Evolutionary conservation across 345 rosid species (phyloP).

Genomic region (Theobroma cacao): DNA sequence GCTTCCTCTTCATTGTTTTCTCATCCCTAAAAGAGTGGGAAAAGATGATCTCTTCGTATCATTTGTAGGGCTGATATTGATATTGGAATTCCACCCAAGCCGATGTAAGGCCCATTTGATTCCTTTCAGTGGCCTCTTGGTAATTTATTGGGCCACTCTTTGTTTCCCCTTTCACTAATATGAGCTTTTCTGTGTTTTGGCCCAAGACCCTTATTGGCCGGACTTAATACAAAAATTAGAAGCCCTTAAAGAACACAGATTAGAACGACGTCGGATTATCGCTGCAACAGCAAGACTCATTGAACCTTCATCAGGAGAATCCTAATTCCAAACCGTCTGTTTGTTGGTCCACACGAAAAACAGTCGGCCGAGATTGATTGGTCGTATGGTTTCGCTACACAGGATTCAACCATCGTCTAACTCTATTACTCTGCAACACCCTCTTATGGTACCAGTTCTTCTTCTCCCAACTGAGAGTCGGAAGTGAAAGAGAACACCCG

Average conservation of each 20-base stretch:
- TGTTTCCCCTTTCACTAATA: neutral
- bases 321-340: neutral
- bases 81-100: too few relatives aligned
- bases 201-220: neutral
- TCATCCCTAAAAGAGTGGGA: too few relatives aligned
- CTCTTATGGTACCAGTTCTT: neutral
- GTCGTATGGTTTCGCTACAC: neutral
- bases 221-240: neutral
- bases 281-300: too few relatives aligned
- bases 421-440: neutral
- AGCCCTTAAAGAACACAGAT: neutral
- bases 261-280: neutral
- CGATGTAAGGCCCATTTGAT: too few relatives aligned
- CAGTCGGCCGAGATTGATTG: neutral
- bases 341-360: neutral
- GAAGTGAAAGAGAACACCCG: neutral
- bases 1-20: too few relatives aligned
- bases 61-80: too few relatives aligned
- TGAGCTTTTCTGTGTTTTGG: neutral
- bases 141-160: too few relatives aligned
- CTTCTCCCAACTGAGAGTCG: neutral
- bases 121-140: too few relatives aligned
- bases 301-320: neutral
- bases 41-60: too few relatives aligned
- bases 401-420: neutral